A percentile compares a stretch with the other conserved stretches of the same genome.
Evolutionary conservation across 768 basidiomycete species (phyloP).

Genomic region (Pleurotus djamor): DNA sequence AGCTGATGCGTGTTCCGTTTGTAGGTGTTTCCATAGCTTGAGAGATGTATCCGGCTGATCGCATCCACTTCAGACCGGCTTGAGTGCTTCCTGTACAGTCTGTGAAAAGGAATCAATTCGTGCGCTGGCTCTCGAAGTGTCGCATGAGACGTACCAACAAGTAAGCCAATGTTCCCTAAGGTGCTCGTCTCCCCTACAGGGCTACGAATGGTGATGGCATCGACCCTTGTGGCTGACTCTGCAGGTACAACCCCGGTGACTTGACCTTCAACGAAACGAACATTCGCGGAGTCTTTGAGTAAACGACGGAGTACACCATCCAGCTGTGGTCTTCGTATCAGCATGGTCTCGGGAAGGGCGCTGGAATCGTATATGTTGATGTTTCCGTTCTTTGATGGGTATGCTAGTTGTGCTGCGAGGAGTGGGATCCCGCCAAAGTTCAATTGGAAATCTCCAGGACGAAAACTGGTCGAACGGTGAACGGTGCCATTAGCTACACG

Average conservation of each 20-base stretch:
- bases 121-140: no score
- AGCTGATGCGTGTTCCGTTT: not conserved
- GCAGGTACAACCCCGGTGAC: slow-evolving; percentile 2
- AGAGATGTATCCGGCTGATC: slow-evolving; percentile 5
- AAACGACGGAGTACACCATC: slow-evolving; percentile 18
- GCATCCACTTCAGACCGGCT: slow-evolving; percentile 17
- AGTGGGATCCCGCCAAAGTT: slow-evolving; percentile 12
- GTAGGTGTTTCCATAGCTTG: not conserved
- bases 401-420: slow-evolving; percentile 1
- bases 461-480: not conserved
- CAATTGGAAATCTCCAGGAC: slow-evolving; percentile 11
- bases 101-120: not conserved
- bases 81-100: slow-evolving; percentile 20
- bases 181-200: slow-evolving; percentile 7
- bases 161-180: slow-evolving; percentile 7
- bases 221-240: not conserved
- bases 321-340: slow-evolving; percentile 11
- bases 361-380: not conserved
- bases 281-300: not conserved
- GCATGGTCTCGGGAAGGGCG: slow-evolving; percentile 10
- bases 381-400: not conserved
- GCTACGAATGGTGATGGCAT: slow-evolving; percentile 9
- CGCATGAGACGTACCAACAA: not conserved
- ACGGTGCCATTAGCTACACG: no score
- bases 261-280: slow-evolving; percentile 8